These are phyloP conservation scores for Aspergillus campestris DNA, from an alignment of 495 filamentous ascomycete species.

Conservation along the genomic window DNA sequence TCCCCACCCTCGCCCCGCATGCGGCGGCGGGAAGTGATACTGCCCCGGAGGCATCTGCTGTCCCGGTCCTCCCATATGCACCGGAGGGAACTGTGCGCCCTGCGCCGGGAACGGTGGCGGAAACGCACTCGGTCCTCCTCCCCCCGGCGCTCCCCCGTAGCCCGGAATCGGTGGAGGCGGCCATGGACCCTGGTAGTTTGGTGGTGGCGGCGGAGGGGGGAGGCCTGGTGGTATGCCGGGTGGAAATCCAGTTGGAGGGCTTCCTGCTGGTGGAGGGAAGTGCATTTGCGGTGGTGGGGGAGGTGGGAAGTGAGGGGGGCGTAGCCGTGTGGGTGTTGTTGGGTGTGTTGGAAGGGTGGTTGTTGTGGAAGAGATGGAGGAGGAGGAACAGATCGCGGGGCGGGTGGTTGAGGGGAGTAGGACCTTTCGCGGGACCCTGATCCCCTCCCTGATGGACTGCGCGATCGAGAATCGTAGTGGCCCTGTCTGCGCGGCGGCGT, in stretches of 20 bases:
- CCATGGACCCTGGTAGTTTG: slow-evolving; percentile 18
- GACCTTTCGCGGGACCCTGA: slow-evolving; percentile 39
- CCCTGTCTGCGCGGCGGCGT: slow-evolving; percentile 11
- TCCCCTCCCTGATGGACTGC: slow-evolving; percentile 13
- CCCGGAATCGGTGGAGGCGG: slow-evolving; percentile 20
- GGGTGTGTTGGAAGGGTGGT: slow-evolving; percentile 10
- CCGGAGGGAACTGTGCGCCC: slow-evolving; percentile 11
- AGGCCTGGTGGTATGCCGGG: slow-evolving; percentile 8
- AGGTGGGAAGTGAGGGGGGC: slow-evolving; percentile 14
- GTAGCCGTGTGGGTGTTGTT: slow-evolving; percentile 17
- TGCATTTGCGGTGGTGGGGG: slow-evolving; percentile 21
- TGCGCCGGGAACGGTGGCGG: slow-evolving; percentile 29
- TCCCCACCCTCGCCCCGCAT: slow-evolving; percentile 13
- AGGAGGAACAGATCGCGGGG: slow-evolving; percentile 19
- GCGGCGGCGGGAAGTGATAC: slow-evolving; percentile 31
- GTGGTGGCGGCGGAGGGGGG: slow-evolving; percentile 12
- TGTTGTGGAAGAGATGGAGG: slow-evolving; percentile 11
- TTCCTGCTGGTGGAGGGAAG: not conserved
- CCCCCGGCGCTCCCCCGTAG: not conserved
- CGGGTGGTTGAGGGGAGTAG: slow-evolving; percentile 33
- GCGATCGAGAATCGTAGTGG: slow-evolving; percentile 21
- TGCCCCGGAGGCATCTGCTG: slow-evolving; percentile 31
- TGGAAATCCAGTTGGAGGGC: not conserved
- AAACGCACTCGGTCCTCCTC: slow-evolving; percentile 8
- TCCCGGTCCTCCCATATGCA: slow-evolving; percentile 13